A percentile compares a stretch with the other conserved stretches of the same genome.
Conservation (phyloP, 345 rosid species). For the Dovyalis caffra region DNA sequence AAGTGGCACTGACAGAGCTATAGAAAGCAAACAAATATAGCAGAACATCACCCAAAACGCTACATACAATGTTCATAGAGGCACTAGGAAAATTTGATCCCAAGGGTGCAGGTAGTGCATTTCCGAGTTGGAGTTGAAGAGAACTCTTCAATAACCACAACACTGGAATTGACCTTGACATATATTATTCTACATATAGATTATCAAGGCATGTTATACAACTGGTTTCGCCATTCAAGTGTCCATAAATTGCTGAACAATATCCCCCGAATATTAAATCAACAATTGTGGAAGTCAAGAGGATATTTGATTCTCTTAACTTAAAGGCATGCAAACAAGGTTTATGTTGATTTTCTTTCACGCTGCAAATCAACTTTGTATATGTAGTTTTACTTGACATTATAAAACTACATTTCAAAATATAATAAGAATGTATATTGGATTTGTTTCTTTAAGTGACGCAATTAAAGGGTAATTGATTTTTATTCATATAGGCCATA, state of each 20-base stretch:
- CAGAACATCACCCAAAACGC: background rate
- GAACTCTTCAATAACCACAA: background rate
- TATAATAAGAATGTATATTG: background rate
- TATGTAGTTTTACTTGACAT: background rate
- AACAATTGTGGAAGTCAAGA: background rate
- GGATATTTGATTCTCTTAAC: background rate
- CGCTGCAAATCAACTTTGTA: background rate
- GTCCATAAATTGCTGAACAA: background rate
- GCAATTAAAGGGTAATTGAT: background rate
- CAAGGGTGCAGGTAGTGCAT: background rate
- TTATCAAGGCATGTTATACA: background rate
- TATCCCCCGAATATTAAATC: background rate
- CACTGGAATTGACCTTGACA: background rate
- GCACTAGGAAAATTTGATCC: background rate
- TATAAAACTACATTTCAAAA: background rate
- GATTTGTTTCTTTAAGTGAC: background rate
- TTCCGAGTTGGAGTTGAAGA: constrained; percentile 1
- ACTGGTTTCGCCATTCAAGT: background rate
- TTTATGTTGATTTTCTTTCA: background rate
- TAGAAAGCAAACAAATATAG: background rate
- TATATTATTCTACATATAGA: background rate
- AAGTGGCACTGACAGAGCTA: background rate
- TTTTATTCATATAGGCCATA: background rate
- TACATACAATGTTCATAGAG: background rate
- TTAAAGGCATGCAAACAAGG: background rate